Evolutionary conservation across 1,139 yeast species (phyloP), one percentile per base, ranked within the genome.

Genomic region (Candida mesenterica): DNA sequence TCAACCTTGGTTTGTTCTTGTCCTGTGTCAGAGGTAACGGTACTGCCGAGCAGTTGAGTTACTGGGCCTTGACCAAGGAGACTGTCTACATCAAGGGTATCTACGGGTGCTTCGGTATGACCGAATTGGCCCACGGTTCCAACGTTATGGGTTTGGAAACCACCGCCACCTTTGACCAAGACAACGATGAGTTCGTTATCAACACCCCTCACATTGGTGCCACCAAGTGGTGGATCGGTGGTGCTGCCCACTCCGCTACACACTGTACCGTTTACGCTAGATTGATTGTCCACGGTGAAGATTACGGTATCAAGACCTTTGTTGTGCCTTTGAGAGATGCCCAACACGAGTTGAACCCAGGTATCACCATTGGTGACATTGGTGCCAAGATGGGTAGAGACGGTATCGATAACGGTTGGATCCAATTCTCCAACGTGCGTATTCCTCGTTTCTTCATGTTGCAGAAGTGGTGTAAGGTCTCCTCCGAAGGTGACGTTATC

Each of bases 191-290:
- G 50, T 69, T 69, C 38, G 46, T 68, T 49, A 65, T 69, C 46
- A 61, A 68, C 52, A 69, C 75, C 30, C 75, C 75, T 5, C 72
- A 68, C 49, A 61, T 68, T 46, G 72, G 75, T 49, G 75, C 75
- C 42, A 68, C 75, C 43, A 69, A 69, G 50, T 69, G 75, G 75
- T 69, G 75, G 75, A 69, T 69, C 36, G 75, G 75, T 36, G 75
- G 75, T 48, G 74, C 75, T 39, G 74, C 75, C 33, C 75, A 69
- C 51, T 64, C 72, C n/a, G 64, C 75, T 31, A 66, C 75, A 31
- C 75, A 68, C 50, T 57, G 68, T 40, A 37, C 65, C 16, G 67
- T 59, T 34, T 69, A 69, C 49, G 75, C 74, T 30, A 51, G 75
- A 42, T 63, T 68, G 44, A 59, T 63, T 36, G 72, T 69, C 38